Conservation (phyloP, 129 eudicot species). For the Helichrysum umbraculigerum region DNA sequence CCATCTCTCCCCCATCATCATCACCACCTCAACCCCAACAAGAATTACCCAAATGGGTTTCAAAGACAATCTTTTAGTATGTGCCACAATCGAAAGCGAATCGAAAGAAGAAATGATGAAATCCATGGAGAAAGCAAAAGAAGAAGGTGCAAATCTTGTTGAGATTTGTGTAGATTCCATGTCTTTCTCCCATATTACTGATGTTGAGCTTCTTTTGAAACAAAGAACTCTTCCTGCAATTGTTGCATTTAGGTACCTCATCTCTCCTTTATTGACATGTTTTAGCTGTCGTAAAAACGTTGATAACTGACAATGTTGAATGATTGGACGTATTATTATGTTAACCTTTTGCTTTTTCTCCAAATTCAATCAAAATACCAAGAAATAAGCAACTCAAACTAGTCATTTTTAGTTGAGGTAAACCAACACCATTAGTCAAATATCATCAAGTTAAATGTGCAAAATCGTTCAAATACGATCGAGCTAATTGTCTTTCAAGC, state of each 20-base stretch:
- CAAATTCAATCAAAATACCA: neutral
- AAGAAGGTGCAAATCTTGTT: slow-evolving; percentile 76
- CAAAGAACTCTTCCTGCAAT: slow-evolving; percentile 61
- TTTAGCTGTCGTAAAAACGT: neutral
- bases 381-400: slow-evolving; percentile 5
- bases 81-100: slow-evolving; percentile 61
- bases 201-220: slow-evolving; percentile 46
- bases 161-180: slow-evolving; percentile 61
- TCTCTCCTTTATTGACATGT: slow-evolving; percentile 10
- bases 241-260: slow-evolving; percentile 58
- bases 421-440: neutral
- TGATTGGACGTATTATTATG: neutral
- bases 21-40: neutral
- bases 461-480: neutral
- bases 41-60: slow-evolving; percentile 39
- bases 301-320: neutral
- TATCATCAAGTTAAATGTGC: neutral
- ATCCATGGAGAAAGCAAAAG: slow-evolving; percentile 55
- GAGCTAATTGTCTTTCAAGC: neutral
- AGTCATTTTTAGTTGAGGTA: slow-evolving; percentile 4
- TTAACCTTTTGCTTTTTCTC: slow-evolving; percentile 7
- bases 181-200: slow-evolving; percentile 43
- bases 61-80: slow-evolving; percentile 44
- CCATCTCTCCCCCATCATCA: neutral
- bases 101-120: slow-evolving; percentile 54